These are phyloP conservation scores for Fusarium abutilonis DNA, from an alignment of 2,329 filamentous ascomycete species.

Conservation along the genomic window DNA sequence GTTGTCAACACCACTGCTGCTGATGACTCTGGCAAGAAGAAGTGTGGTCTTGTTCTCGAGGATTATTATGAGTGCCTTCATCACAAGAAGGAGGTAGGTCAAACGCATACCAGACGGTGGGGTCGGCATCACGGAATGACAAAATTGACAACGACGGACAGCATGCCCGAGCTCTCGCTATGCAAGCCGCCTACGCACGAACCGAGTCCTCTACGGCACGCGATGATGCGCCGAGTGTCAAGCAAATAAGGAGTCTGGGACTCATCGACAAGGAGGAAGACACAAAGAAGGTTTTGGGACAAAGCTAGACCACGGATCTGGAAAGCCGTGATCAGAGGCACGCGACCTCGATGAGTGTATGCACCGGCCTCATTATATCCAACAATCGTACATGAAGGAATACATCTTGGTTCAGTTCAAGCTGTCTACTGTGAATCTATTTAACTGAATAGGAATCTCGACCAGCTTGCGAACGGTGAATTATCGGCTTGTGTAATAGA, in stretches of 20 bases:
- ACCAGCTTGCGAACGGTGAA: not conserved
- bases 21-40: conserved; percentile 82
- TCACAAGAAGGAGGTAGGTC: conserved; percentile 94
- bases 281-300: conserved; percentile 67
- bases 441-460: not conserved
- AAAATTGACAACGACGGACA: conserved; percentile 52
- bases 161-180: conserved; percentile 79
- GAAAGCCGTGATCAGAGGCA: conserved; percentile 19
- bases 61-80: conserved; percentile 99
- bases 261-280: conserved; percentile 86
- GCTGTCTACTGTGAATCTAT: not conserved
- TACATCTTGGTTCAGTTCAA: conserved; percentile 34
- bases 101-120: not conserved
- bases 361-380: conserved; percentile 6
- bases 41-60: conserved; percentile 85
- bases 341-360: conserved; percentile 9
- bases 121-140: not conserved
- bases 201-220: conserved; percentile 77
- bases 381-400: conserved; percentile 38
- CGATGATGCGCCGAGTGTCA: conserved; percentile 83
- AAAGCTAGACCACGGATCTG: conserved; percentile 36
- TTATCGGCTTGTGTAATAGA: not conserved
- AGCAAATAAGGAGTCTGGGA: conserved; percentile 87
- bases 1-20: conserved; percentile 89
- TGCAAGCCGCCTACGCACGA: conserved; percentile 88